These are phyloP conservation scores for Sordariomycetes sp. DNA, from an alignment of 2,329 filamentous ascomycete species.

Conservation along the genomic window DNA sequence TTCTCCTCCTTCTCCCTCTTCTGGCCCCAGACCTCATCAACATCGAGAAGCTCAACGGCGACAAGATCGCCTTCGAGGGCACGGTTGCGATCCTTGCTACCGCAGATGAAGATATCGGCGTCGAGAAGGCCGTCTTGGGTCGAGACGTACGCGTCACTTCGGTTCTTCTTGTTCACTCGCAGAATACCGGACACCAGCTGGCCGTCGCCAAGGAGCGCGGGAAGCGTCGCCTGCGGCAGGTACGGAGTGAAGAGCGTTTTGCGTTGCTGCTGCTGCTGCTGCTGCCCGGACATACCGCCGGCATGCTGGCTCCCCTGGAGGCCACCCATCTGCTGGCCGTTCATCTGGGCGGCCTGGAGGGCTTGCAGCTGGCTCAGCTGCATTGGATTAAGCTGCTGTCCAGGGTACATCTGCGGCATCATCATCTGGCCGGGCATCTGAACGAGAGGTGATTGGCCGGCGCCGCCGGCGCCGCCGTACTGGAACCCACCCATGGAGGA, in stretches of 20 bases:
- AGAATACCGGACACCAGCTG: slow-evolving; percentile 94
- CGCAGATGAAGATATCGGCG: slow-evolving; percentile 98
- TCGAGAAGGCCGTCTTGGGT: slow-evolving; percentile 80
- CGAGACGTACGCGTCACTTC: slow-evolving; percentile 95
- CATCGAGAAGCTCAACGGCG: slow-evolving; percentile 89
- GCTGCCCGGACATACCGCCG: slow-evolving; percentile 46
- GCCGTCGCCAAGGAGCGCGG: slow-evolving; percentile 80
- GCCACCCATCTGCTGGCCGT: slow-evolving; percentile 61
- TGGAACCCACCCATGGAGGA: slow-evolving; percentile 79
- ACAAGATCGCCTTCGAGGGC: slow-evolving; percentile 94
- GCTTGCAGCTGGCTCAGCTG: slow-evolving; percentile 87
- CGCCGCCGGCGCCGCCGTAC: slow-evolving; percentile 63
- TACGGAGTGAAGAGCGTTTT: slow-evolving; percentile 99
- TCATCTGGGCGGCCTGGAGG: slow-evolving; percentile 79
- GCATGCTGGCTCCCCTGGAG: slow-evolving; percentile 64
- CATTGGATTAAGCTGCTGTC: slow-evolving; percentile 78
- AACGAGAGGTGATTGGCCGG: slow-evolving; percentile 75
- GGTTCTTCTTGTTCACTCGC: slow-evolving; percentile 99
- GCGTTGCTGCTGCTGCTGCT: slow-evolving; percentile 72
- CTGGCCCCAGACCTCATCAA: slow-evolving; percentile 97
- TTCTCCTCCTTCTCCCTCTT: slow-evolving; percentile 99
- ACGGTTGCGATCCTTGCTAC: slow-evolving; percentile 96
- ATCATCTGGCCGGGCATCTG: slow-evolving; percentile 81
- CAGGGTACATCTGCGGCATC: slow-evolving; percentile 71
- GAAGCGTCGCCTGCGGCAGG: slow-evolving; percentile 85